phyloP scores from a whole-genome alignment of 2,329 filamentous ascomycete genomes.

The Verticillium isaacii region DNA sequence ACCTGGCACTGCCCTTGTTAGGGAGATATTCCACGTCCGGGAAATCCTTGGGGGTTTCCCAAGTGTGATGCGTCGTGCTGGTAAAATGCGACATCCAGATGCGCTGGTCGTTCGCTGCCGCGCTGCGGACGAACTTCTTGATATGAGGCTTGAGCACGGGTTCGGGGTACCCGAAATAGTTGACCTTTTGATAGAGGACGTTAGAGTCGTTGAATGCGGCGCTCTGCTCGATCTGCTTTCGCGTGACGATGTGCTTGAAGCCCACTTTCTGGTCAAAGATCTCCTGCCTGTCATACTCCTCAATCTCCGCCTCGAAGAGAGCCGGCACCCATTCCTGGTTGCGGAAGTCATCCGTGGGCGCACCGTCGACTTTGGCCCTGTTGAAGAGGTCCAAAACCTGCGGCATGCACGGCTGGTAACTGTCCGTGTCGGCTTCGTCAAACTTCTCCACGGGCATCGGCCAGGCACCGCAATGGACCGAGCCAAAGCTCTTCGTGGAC shows the following conservation, averaged over 20 bases:
- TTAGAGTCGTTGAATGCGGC: not conserved
- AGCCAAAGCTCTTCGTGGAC: constrained; percentile 29
- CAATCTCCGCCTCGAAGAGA: constrained; percentile 14
- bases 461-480: constrained; percentile 27
- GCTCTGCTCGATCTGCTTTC: not conserved
- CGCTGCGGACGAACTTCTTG: constrained; percentile 8
- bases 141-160: constrained; percentile 30
- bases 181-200: constrained; percentile 14
- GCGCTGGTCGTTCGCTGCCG: constrained; percentile 20
- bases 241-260: constrained; percentile 7
- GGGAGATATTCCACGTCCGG: not conserved
- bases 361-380: constrained; percentile 7
- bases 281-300: constrained; percentile 13
- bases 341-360: constrained; percentile 3
- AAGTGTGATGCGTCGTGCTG: constrained; percentile 31
- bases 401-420: constrained; percentile 32
- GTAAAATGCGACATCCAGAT: constrained; percentile 31
- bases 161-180: constrained; percentile 39
- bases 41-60: not conserved
- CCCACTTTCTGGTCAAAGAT: constrained; percentile 15
- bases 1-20: not conserved
- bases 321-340: constrained; percentile 11
- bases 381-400: constrained; percentile 16
- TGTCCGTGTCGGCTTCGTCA: constrained; percentile 27
- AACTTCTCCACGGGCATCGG: constrained; percentile 29